phyloP scores from a whole-genome alignment of 2,329 filamentous ascomycete species.

The Biscogniauxia sp. region DNA sequence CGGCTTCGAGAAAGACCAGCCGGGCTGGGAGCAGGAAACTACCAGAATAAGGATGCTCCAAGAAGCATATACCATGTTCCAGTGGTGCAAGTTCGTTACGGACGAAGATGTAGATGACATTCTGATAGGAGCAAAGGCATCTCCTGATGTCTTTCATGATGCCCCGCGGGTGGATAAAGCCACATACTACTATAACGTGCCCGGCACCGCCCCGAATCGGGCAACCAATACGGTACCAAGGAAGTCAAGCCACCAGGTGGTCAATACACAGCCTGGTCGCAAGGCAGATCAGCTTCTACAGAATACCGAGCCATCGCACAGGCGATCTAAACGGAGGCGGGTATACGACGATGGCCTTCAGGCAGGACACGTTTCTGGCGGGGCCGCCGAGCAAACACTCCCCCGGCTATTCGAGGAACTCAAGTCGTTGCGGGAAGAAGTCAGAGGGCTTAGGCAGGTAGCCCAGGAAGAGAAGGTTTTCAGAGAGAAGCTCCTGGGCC shows the following conservation, averaged over 20 bases:
- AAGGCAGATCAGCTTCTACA: background rate
- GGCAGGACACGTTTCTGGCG: background rate
- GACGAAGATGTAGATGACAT: conserved; percentile 1
- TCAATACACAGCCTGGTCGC: background rate
- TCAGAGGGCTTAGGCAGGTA: background rate
- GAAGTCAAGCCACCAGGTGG: background rate
- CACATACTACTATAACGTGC: background rate
- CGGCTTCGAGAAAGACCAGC: background rate
- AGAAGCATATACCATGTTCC: background rate
- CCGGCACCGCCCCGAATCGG: background rate
- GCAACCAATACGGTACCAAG: background rate
- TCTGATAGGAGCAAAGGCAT: background rate
- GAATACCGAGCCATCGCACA: background rate
- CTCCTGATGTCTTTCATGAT: background rate
- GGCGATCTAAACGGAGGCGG: background rate
- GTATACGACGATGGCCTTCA: background rate
- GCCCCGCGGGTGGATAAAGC: background rate
- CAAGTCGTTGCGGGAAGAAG: background rate
- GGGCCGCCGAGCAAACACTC: background rate
- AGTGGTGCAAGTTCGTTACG: background rate
- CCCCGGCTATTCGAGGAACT: background rate
- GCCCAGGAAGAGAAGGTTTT: background rate
- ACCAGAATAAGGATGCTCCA: background rate
- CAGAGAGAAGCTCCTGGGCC: background rate
- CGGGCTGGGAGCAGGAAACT: background rate